Evolutionary conservation across 176 grass and related monocot species (phyloP), one percentile per base, ranked within the genome.

Genomic region (Eleusine indica): DNA sequence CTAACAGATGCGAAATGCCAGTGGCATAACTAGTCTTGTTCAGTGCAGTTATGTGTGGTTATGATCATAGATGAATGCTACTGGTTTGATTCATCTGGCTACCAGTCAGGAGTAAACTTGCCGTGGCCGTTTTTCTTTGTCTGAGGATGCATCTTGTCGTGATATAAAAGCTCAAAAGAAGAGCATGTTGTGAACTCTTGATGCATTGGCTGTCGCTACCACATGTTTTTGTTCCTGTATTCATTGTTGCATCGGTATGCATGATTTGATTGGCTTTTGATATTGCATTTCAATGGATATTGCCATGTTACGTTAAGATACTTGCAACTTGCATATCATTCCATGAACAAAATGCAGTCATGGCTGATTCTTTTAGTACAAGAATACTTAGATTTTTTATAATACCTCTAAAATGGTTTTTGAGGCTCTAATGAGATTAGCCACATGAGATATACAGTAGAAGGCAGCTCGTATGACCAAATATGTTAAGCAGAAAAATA

Each of bases 401-500:
- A 42, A 60, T 62, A n/a, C 57, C 44, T 7, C 40, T 49, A 18
- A 73, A 54, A 66, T 37, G 12, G 16, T 51, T 68, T 41, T 69
- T 66, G 37, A 83, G 78, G 9, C 17, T 56, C 15, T 57, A 84
- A 44, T 37, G 40, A 69, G 41, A 18, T 6, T 87, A 82, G n/a
- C 2, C 35, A 44, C 15, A 54, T 73, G 40, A 80, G 76, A 37
- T 38, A 70, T 14, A 32, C 9, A 71, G 64, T 16, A 52, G 54
- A 56, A 70, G 75, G 22, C 17, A 14, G 14, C 19, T 63, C 21
- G 1, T 12, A 21, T 16, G 11, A 22, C 10, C 5, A 0, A 56
- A 15, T 72, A 46, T 41, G 7, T 67, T 69, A 49, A 58, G 13
- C 3, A 3, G 46, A 5, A 80, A 67, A 65, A 48, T 10, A 58